Evolutionary conservation across 1,139 yeast genomes (phyloP).

Genomic region (Blastobotrys illinoisensis): DNA sequence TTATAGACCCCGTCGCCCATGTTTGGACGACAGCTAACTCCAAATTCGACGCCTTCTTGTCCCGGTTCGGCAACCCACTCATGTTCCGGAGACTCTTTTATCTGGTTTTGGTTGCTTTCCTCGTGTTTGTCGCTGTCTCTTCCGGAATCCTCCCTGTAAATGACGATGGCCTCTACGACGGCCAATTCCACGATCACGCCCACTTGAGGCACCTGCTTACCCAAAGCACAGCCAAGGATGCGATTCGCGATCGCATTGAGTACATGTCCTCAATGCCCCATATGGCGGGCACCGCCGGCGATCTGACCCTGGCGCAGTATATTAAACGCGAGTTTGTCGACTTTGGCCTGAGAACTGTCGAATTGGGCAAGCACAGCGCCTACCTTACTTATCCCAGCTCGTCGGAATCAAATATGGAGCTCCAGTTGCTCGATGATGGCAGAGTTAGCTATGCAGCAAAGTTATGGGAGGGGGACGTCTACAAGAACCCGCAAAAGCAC

Average conservation of each 20-base stretch:
- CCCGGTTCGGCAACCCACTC: slow-evolving; percentile 76
- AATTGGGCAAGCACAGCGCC: slow-evolving; percentile 46
- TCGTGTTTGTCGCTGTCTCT: slow-evolving; percentile 54
- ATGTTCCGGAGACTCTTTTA: slow-evolving; percentile 73
- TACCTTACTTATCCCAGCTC: slow-evolving; percentile 55
- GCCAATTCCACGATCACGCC: slow-evolving; percentile 56
- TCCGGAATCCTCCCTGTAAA: slow-evolving; percentile 42
- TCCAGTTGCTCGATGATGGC: slow-evolving; percentile 20
- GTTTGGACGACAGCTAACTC: slow-evolving; percentile 43
- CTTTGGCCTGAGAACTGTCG: slow-evolving; percentile 45
- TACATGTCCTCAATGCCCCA: slow-evolving; percentile 83
- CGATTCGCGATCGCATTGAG: slow-evolving; percentile 64
- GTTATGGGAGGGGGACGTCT: slow-evolving; percentile 27
- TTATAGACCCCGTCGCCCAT: slow-evolving; percentile 66
- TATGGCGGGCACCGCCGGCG: slow-evolving; percentile 83
- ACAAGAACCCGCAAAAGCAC: slow-evolving; percentile 21
- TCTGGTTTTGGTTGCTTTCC: slow-evolving; percentile 53
- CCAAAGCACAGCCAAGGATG: slow-evolving; percentile 48
- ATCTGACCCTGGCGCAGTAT: slow-evolving; percentile 61
- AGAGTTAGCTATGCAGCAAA: slow-evolving; percentile 28
- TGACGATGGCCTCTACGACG: slow-evolving; percentile 30
- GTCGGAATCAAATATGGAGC: slow-evolving; percentile 23
- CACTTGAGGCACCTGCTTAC: slow-evolving; percentile 46
- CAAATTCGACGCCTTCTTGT: slow-evolving; percentile 52
- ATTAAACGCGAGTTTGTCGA: slow-evolving; percentile 52